These are phyloP conservation scores for Amyloporia xantha DNA, from an alignment of 768 basidiomycete species.

Conservation along the genomic window DNA sequence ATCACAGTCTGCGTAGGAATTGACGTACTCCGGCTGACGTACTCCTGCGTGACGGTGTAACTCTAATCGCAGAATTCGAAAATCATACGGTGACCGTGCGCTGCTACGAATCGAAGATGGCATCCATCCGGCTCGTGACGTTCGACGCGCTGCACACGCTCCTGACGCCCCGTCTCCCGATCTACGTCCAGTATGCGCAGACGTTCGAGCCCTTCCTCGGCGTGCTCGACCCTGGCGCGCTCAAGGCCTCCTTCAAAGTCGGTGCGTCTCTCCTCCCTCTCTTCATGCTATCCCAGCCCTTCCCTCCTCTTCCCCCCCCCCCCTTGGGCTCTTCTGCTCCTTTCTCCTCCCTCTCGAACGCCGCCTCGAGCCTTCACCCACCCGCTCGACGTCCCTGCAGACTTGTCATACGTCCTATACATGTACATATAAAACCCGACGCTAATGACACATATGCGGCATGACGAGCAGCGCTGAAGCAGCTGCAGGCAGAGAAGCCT, in stretches of 20 bases:
- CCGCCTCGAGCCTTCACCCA: too few relatives aligned
- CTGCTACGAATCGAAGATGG: too few relatives aligned
- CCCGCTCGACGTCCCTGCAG: too few relatives aligned
- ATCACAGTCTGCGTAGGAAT: too few relatives aligned
- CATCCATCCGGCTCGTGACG: slow-evolving; percentile 54
- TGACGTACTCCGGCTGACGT: too few relatives aligned
- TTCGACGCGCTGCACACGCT: slow-evolving; percentile 79
- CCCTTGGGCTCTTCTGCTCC: too few relatives aligned
- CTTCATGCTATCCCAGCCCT: too few relatives aligned
- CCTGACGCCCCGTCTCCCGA: slow-evolving; percentile 58
- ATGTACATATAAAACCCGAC: too few relatives aligned
- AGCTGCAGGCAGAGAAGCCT: slow-evolving; percentile 53
- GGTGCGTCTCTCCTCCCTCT: slow-evolving; percentile 32
- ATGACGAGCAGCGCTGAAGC: slow-evolving; percentile 33
- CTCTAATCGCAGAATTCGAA: background rate
- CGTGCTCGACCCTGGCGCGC: slow-evolving; percentile 40
- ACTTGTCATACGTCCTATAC: too few relatives aligned
- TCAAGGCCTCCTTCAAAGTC: slow-evolving; percentile 54
- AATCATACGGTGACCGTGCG: too few relatives aligned
- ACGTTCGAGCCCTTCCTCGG: slow-evolving; percentile 65
- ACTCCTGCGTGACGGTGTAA: background rate
- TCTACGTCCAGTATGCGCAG: slow-evolving; percentile 60
- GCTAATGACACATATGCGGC: background rate
- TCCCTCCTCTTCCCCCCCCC: too few relatives aligned
- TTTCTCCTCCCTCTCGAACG: too few relatives aligned